Evolutionary conservation across 2,329 filamentous ascomycete genomes (phyloP), one percentile per base, ranked within the genome.

Genomic region (Talaromyces piceae): DNA sequence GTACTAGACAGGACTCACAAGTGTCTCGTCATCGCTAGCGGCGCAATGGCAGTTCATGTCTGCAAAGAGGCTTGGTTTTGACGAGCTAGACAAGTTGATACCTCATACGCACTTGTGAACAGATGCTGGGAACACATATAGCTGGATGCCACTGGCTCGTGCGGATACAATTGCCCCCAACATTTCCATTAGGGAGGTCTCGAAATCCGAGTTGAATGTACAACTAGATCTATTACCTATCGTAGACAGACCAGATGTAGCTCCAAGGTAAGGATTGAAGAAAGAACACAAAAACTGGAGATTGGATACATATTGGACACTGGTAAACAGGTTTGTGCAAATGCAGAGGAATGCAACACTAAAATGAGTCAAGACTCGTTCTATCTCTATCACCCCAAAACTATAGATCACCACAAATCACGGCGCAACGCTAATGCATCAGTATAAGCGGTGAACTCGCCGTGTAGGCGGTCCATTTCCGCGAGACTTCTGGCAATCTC

Each of bases 381-480:
- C n/a, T n/a, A n/a, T 11, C 33, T 37, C 16, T 37, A 20, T 37
- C 13, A 37, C 20, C 33, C 20, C 16, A 37, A 33, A 37, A 37
- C 20, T 43, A 22, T 12, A 43, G n/a, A 43, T 43, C 39, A 54
- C 54, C 54, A 56, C 45, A 51, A 13, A 27, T 56, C 54, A 22
- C 52, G 49, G 7, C 54, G 54, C 41, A 49, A 28, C 27, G 68
- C 68, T 30, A 73, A 50, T 3, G 65, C 66, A 47, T 69, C 62
- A 41, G 61, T 60, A 25, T 62, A 59, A 18, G 53, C 49, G 20
- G 58, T 58, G 49, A 68, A 66, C 51, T 67, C 64, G 13, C 59
- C 56, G 41, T 67, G 62, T 6, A 68, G 56, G 1, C 55, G 61
- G 16, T 62, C 59, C 56, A 68, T 66, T 39, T 58, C 56, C 5